Conservation (phyloP, 257 asterid species). For the Nicotiana noctiflora region DNA sequence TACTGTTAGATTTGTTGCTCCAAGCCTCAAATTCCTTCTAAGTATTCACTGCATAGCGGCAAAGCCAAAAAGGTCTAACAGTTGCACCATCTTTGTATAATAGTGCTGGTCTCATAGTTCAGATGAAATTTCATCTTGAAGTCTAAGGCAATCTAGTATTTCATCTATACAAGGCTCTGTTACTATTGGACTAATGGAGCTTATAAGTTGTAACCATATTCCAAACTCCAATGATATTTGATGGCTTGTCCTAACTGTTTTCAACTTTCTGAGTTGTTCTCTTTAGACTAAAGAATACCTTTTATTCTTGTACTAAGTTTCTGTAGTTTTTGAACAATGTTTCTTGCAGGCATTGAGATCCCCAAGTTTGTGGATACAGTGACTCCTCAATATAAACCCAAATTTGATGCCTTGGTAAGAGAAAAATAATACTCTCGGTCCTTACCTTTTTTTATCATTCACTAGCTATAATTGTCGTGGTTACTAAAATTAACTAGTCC, state of each 20-base stretch:
- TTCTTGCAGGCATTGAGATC: conserved; percentile 57
- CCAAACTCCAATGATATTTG: not conserved
- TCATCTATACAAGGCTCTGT: not conserved
- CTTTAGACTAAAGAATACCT: not conserved
- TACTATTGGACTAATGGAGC: not conserved
- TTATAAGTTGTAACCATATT: not conserved
- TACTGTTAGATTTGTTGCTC: not conserved
- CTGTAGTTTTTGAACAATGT: conserved; percentile 4
- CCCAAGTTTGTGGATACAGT: conserved; percentile 82
- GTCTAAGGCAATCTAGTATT: not conserved
- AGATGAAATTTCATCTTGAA: not conserved
- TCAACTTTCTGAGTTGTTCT: not conserved
- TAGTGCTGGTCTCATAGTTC: not conserved
- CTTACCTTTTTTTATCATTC: not conserved
- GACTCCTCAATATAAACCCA: conserved; percentile 77
- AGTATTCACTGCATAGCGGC: not conserved
- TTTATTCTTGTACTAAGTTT: not conserved
- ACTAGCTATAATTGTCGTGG: not conserved
- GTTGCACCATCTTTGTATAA: not conserved
- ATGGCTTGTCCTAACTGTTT: not conserved
- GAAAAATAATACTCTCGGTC: not conserved
- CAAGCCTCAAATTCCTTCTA: not conserved
- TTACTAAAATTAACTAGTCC: too few species aligned
- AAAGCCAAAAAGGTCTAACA: not conserved
- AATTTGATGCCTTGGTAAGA: conserved; percentile 84